These are phyloP conservation scores for Acmispon strigosus DNA, from an alignment of 306 rosid genomes.

Conservation along the genomic window DNA sequence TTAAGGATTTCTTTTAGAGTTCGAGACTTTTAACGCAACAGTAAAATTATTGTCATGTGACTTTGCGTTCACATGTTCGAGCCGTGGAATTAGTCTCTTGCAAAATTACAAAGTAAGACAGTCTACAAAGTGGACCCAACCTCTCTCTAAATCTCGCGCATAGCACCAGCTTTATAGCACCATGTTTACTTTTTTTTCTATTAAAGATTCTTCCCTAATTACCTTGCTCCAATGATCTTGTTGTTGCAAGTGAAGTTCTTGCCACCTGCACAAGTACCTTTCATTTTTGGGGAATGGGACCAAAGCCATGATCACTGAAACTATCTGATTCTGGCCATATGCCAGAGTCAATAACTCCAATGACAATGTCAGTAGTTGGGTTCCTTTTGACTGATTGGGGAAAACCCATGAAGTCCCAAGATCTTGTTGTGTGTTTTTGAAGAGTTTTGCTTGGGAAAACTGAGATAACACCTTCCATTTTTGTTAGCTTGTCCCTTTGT, in stretches of 20 bases:
- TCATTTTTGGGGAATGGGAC: conserved; percentile 20
- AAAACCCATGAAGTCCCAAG: conserved; percentile 30
- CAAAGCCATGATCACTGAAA: conserved; percentile 10
- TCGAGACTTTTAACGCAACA: too few species aligned
- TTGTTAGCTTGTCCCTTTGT: background rate
- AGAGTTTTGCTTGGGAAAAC: conserved; percentile 14
- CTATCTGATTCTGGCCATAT: conserved; percentile 27
- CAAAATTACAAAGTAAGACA: too few species aligned
- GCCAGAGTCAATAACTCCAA: conserved; percentile 23
- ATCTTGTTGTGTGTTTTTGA: conserved; percentile 7
- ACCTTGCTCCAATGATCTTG: conserved; percentile 21
- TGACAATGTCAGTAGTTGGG: background rate
- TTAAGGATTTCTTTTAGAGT: too few species aligned
- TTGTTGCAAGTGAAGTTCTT: conserved; percentile 26
- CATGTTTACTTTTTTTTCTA: too few species aligned
- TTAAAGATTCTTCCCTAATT: too few species aligned
- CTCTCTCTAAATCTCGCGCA: too few species aligned
- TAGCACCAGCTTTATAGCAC: too few species aligned
- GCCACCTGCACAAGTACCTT: conserved; percentile 10
- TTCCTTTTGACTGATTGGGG: background rate
- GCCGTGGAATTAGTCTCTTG: too few species aligned
- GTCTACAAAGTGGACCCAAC: too few species aligned
- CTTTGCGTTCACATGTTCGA: too few species aligned
- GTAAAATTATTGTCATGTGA: too few species aligned
- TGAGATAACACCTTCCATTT: conserved; percentile 9